Evolutionary conservation across 257 asterid genomes (phyloP).

Genomic region (Przewalskia tangutica): DNA sequence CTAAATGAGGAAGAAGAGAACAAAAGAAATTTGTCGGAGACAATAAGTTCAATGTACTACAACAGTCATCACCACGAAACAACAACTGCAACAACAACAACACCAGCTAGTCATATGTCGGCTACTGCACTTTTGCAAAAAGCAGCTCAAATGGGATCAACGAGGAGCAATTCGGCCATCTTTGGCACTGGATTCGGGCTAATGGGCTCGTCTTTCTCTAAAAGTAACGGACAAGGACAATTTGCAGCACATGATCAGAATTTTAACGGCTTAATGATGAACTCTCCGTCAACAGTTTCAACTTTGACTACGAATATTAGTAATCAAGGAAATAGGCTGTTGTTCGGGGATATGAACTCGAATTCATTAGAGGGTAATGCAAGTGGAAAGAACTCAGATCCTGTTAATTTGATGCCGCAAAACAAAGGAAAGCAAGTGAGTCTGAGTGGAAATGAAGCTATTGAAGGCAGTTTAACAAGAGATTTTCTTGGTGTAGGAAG

Average conservation of each 20-base stretch:
- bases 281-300: background rate
- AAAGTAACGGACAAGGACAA: background rate
- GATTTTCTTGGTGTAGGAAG: conserved; percentile 10
- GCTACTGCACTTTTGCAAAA: conserved; percentile 21
- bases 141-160: conserved; percentile 18
- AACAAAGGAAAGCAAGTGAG: conserved; percentile 11
- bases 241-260: background rate
- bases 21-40: background rate
- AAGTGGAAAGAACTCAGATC: background rate
- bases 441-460: background rate
- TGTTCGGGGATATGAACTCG: conserved; percentile 2
- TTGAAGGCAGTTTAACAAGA: conserved; percentile 5
- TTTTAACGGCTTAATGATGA: background rate
- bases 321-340: background rate
- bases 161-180: conserved; percentile 7
- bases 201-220: background rate
- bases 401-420: background rate
- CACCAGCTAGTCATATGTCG: background rate
- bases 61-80: background rate
- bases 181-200: conserved; percentile 9
- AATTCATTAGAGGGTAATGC: background rate
- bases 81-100: background rate
- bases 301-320: background rate
- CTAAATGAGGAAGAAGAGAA: conserved; percentile 5
- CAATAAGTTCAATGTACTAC: conserved; percentile 7